Evolutionary conservation across 2,329 filamentous ascomycete species (phyloP).

Genomic region (Kalmusia sp.): DNA sequence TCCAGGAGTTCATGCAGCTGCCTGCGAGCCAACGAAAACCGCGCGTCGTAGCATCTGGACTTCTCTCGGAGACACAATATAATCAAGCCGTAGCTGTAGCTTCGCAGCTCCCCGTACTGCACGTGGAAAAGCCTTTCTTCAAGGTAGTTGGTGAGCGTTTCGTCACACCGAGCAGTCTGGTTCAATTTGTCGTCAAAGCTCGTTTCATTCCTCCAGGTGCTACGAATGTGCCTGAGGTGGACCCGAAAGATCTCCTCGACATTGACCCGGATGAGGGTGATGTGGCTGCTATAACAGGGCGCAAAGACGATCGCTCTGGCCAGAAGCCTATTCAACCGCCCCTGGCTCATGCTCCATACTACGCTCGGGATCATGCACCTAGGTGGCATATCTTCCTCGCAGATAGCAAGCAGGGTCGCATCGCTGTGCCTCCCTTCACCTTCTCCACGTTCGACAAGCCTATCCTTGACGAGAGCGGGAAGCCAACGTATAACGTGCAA

Average conservation of each 20-base stretch:
- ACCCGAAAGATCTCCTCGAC: conserved; percentile 84
- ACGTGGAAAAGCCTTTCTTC: conserved; percentile 94
- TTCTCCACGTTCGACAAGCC: conserved; percentile 92
- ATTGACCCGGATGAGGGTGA: conserved; percentile 93
- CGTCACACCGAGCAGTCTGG: conserved; percentile 89
- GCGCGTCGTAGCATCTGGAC: conserved; percentile 72
- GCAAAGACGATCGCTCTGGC: conserved; percentile 71
- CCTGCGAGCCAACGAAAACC: conserved; percentile 76
- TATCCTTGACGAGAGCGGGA: conserved; percentile 78
- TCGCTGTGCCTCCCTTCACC: conserved; percentile 95
- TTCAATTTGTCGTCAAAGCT: conserved; percentile 93
- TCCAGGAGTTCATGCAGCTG: conserved; percentile 89
- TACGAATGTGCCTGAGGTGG: conserved; percentile 74
- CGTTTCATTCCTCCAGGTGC: conserved; percentile 90
- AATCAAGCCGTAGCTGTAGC: conserved; percentile 77
- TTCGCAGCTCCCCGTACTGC: conserved; percentile 81
- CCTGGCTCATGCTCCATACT: conserved; percentile 89
- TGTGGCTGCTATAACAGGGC: conserved; percentile 81
- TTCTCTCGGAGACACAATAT: conserved; percentile 80
- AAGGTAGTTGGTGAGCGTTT: conserved; percentile 95
- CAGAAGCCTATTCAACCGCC: conserved; percentile 76
- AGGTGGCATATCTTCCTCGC: conserved; percentile 95
- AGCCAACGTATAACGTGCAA: conserved; percentile 92
- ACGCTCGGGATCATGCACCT: conserved; percentile 86
- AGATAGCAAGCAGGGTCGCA: conserved; percentile 92